Base-by-base conservation (phyloP, 2,329 filamentous ascomycete genomes). In the Verticillium klebahnii region DNA sequence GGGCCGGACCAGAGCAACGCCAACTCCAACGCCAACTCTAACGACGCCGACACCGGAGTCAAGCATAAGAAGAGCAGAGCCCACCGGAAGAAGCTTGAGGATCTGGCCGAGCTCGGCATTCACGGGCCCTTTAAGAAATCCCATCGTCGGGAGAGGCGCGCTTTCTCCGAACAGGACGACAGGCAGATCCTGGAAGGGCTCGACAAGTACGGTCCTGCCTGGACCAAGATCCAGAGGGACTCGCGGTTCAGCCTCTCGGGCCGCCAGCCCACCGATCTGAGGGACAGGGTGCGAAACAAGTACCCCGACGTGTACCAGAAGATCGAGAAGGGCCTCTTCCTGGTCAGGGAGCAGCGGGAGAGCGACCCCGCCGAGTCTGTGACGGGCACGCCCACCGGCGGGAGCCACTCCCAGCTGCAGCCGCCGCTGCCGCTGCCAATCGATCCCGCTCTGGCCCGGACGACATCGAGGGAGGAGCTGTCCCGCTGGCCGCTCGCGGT, bases 151-250 rank as follows among this genome's bases (percentile, higher is more conserved):
- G 84, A 86, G 69, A 78, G 86, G 57, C 78, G 83, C 3, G 82
- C 84, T 0, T 89, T 89, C 65, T 85, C 85, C 0, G 83, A 85
- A 32, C 80, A 86, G 65, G 87, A 89, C 62, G 87, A 89, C 67
- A 76, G 75, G 34, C 83, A 87, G 65, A 89, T 89, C 55, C 75
- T 88, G 1, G 77, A 84, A 62, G 87, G 87, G 0, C 81, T 88
- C 40, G 76, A 85, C 45, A 69, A 79, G 4, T 87, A 88, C 68
- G 86, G 86, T 0, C 84, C 86, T 9, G 81, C 85, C 9, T 89
- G 87, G 86, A 87, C 85, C 59, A 85, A 83, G 70, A 89, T 89
- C 23, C 85, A 87, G 69, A 79, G 85, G 39, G 85, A 89, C 63
- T 72, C 81, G 15, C 77, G 77, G 32, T 87, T 85, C 71, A 77